Evolutionary conservation across 108 stramenopile species (phyloP).

Genomic region (Pseudonitzschia delicatissima): DNA sequence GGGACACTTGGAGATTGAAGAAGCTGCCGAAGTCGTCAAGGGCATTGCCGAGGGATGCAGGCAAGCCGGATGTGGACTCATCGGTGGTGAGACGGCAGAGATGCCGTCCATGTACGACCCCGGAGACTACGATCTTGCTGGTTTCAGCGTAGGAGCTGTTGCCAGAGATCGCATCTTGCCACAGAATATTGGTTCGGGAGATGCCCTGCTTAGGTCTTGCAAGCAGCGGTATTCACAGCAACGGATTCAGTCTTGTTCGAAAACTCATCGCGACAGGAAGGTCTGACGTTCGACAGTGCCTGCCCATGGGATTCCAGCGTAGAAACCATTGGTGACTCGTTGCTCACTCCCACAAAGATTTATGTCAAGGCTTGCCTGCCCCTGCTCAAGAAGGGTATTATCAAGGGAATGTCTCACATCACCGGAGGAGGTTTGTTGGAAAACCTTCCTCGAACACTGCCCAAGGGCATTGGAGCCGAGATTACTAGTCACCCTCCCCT

Average conservation of each 20-base stretch:
- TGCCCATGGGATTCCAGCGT: slow-evolving; percentile 85
- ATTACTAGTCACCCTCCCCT: slow-evolving; percentile 82
- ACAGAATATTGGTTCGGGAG: slow-evolving; percentile 72
- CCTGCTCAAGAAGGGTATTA: slow-evolving; percentile 69
- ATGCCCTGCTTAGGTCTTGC: slow-evolving; percentile 91
- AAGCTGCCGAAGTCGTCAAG: slow-evolving; percentile 91
- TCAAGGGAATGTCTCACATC: slow-evolving; percentile 95
- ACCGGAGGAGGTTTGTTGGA: slow-evolving; percentile 97
- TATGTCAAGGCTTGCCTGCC: slow-evolving; percentile 91
- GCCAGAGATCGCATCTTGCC: slow-evolving; percentile 82
- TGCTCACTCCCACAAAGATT: slow-evolving; percentile 94
- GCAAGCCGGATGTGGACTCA: slow-evolving; percentile 92
- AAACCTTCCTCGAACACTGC: slow-evolving; percentile 94
- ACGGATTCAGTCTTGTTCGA: slow-evolving; percentile 96
- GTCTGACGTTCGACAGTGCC: slow-evolving; percentile 73
- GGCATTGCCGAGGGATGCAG: slow-evolving; percentile 96
- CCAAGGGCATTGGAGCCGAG: slow-evolving; percentile 77
- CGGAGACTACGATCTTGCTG: slow-evolving; percentile 97
- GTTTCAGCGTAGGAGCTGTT: slow-evolving; percentile 97
- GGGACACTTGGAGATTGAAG: slow-evolving; percentile 86
- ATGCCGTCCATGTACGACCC: slow-evolving; percentile 99
- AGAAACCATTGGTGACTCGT: slow-evolving; percentile 81
- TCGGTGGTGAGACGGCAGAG: slow-evolving; percentile 99
- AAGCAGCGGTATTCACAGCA: slow-evolving; percentile 96
- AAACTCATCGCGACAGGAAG: slow-evolving; percentile 87